Base-by-base conservation (phyloP, 2,329 filamentous ascomycete species). In the Zymoseptoria pseudotritici region DNA sequence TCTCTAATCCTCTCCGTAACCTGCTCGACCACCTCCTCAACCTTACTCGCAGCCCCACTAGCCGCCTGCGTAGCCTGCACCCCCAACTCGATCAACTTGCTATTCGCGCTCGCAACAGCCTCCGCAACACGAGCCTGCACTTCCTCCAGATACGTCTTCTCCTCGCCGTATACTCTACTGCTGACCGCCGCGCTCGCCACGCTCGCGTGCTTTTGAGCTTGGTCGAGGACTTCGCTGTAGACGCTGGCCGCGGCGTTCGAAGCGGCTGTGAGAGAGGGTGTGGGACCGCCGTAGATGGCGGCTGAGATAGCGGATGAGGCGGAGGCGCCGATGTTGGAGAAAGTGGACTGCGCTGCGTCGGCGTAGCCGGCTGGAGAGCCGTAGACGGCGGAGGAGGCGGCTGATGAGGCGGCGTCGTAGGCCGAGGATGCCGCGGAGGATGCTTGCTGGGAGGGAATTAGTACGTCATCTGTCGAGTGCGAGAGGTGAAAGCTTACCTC, bases 201-300 rank as follows among this genome's bases (percentile, higher is more conserved):
- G 50, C 66, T 58, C 17, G 72, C 69, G 31, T 77, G 76, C 50
- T 79, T 75, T 10, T 74, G 75, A 8, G 77, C 79, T 11, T 73
- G 75, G 4, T 77, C 78, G 1, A 77, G 74, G 19, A 79, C 71
- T 17, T 78, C 80, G 20, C 73, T 73, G 65, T 79, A 79, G 0
- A 74, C 74, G 55, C 72, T 75, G 6, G 72, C 76, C 2, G 76
- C 79, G 26, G 74, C 76, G 55, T 72, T 76, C 1, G 78, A 76
- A 0, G 74, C 77, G 19, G 75, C 75, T 46, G 80, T 79, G 42
- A 76, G 71, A 5, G 74, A 77, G 2, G 77, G 75, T 1, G 81
- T 82, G 0, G 79, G 74, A 0, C 80, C 80, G 20, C 83, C 82
- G 65, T 83, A 86, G 57, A 87, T 77, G 2, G 83, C 83, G 55